phyloP scores from a whole-genome alignment of 2,329 filamentous ascomycete species.

The Fusarium goolgardi region DNA sequence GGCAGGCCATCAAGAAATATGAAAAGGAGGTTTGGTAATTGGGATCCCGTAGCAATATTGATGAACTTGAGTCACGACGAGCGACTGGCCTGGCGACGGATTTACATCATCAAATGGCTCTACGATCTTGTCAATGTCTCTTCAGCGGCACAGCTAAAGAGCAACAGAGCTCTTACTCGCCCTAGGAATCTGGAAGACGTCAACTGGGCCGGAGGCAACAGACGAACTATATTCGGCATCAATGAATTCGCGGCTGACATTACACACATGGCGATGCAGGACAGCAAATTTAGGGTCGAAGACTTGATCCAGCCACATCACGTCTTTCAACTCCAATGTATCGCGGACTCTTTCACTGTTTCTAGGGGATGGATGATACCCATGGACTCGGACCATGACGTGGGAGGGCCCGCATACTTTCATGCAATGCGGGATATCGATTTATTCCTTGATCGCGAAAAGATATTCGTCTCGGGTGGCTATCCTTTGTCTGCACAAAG shows the following conservation, averaged over 20 bases:
- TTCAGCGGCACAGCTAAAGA: slow-evolving; percentile 35
- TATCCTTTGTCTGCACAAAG: too few relatives aligned
- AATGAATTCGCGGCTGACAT: slow-evolving; percentile 59
- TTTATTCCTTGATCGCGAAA: slow-evolving; percentile 54
- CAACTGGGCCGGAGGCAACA: neutral
- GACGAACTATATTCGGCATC: slow-evolving; percentile 54
- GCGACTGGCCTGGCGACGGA: slow-evolving; percentile 58
- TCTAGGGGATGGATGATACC: slow-evolving; percentile 58
- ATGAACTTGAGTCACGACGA: slow-evolving; percentile 53
- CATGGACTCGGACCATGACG: slow-evolving; percentile 50
- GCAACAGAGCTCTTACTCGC: neutral
- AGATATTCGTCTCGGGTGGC: too few relatives aligned
- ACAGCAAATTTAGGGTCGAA: slow-evolving; percentile 51
- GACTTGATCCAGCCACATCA: slow-evolving; percentile 58
- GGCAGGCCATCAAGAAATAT: slow-evolving; percentile 61
- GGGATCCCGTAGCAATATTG: slow-evolving; percentile 57
- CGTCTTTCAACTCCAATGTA: slow-evolving; percentile 63
- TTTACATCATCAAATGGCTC: slow-evolving; percentile 63
- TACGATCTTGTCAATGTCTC: slow-evolving; percentile 63
- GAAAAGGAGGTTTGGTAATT: slow-evolving; percentile 53
- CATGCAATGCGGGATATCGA: slow-evolving; percentile 56
- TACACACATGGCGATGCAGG: slow-evolving; percentile 60
- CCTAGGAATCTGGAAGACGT: neutral
- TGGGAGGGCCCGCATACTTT: slow-evolving; percentile 53
- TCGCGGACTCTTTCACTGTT: slow-evolving; percentile 60